Conservation (phyloP, 2,329 filamentous ascomycete genomes). For the Colletotrichum sp. region DNA sequence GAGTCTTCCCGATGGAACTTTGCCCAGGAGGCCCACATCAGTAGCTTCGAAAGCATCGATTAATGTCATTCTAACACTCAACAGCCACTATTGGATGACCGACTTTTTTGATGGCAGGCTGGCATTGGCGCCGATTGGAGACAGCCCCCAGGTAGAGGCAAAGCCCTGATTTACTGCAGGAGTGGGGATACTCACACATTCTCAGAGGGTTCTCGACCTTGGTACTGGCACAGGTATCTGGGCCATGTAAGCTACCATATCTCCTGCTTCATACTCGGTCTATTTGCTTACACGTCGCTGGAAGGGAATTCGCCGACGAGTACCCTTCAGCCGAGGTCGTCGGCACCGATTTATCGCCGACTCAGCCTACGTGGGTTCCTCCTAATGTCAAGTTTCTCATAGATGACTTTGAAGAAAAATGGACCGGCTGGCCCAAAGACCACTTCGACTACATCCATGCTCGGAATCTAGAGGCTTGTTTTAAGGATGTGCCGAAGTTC, state of each 20-base stretch:
- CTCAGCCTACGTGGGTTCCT: constrained; percentile 45
- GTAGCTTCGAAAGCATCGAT: too few relatives aligned
- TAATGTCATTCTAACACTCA: background rate
- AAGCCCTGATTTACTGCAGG: background rate
- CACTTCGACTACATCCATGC: constrained; percentile 67
- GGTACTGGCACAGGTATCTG: constrained; percentile 49
- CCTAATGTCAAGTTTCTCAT: constrained; percentile 40
- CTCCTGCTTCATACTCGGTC: background rate
- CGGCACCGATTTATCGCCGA: constrained; percentile 58
- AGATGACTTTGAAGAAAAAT: constrained; percentile 39
- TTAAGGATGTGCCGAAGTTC: constrained; percentile 60
- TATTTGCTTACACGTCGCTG: background rate
- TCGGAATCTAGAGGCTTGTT: constrained; percentile 61
- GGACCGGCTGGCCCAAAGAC: constrained; percentile 39
- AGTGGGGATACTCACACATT: too few relatives aligned
- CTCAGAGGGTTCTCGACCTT: constrained; percentile 43
- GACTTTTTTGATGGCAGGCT: constrained; percentile 37
- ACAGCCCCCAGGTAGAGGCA: constrained; percentile 24
- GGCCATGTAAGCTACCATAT: constrained; percentile 38
- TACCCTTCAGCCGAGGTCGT: constrained; percentile 48
- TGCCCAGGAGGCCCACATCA: too few relatives aligned
- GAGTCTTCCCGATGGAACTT: background rate
- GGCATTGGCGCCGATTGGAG: constrained; percentile 38
- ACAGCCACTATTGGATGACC: background rate
- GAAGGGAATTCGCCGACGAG: constrained; percentile 52